Evolutionary conservation across 106 monocot species (phyloP).

Genomic region (Acorus calamus): DNA sequence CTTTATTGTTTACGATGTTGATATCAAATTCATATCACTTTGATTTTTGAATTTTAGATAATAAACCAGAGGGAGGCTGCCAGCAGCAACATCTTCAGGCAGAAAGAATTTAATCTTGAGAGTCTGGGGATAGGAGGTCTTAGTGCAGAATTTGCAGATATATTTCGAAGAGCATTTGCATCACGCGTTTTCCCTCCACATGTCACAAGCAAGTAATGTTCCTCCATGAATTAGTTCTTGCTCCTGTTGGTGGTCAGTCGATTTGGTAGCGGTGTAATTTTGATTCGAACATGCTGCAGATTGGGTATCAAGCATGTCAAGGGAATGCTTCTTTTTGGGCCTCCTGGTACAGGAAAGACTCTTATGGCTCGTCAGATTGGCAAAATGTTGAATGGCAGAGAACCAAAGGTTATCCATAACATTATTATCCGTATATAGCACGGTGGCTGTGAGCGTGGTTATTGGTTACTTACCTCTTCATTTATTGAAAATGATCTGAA

Average conservation of each 20-base stretch:
- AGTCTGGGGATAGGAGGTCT: constrained; percentile 93
- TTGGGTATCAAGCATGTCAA: constrained; percentile 98
- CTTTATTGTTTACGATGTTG: not conserved
- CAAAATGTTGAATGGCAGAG: constrained; percentile 87
- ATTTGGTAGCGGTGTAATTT: not conserved
- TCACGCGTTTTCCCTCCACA: constrained; percentile 93
- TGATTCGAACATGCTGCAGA: constrained; percentile 21
- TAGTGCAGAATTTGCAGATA: constrained; percentile 81
- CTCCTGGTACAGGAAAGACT: constrained; percentile 97
- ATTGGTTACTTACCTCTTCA: no score
- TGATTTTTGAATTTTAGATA: constrained; percentile 19
- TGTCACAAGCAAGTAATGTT: constrained; percentile 73
- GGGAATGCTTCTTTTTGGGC: constrained; percentile 91
- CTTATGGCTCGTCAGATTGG: constrained; percentile 99
- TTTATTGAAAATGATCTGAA: no score
- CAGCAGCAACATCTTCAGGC: constrained; percentile 85
- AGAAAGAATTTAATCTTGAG: constrained; percentile 92
- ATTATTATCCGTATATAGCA: no score
- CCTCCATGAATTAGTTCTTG: not conserved
- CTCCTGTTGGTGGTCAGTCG: not conserved
- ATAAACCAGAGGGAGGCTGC: constrained; percentile 79
- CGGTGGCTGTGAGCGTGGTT: no score
- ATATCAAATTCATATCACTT: not conserved
- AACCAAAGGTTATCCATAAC: constrained; percentile 61
- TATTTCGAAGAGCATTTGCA: constrained; percentile 97